Base-by-base conservation (phyloP, 176 grass and related monocot genomes). In the Carex scoparia region DNA sequence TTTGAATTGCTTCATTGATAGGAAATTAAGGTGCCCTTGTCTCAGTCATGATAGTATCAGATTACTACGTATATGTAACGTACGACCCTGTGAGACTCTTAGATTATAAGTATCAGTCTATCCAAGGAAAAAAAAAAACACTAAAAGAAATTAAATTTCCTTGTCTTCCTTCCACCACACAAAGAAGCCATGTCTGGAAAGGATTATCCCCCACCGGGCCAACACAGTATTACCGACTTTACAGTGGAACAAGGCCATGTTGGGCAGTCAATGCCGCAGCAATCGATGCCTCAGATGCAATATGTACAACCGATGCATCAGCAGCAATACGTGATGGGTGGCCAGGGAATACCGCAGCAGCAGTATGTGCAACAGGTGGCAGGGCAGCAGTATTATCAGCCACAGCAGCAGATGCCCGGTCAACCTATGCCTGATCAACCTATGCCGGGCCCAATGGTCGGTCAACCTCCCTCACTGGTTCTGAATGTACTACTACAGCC, bases 311-410 rank as follows among this genome's bases (percentile, higher is more conserved):
- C 0, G 5, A 63, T 64, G 79, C 57, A 15, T 81, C 79, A 82
- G 30, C 81, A 31, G 16, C 48, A 51, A 12, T 31, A 83, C 10
- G 4, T 5, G 12, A 7, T 10, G 38, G 42, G 42, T 27, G 72
- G 72, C 72, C 72, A 77, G 19, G 18, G 19, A 10, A 77, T 77
- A 46, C 18, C 72, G 30, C 72, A 77, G 27, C 72, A 77, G 49
- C n/a, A 63, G n/a, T 63, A 63, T 63, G 7, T 9, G 5, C 61
- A 28, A 23, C 61, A 61, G 59, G 1, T n/a, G 59, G 6, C 59
- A 18, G 8, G n/a, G 1, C 60, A 82, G 1, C 60, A 82, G 27
- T 65, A 33, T n/a, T 83, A 65, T 38, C 61, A 49, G n/a, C 80
- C 5, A 23, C 32, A 28, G 10, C 79, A 61, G 31, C 77, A 58